Evolutionary conservation across 2,329 filamentous ascomycete species (phyloP).

Genomic region (Sordariomycetes sp.): DNA sequence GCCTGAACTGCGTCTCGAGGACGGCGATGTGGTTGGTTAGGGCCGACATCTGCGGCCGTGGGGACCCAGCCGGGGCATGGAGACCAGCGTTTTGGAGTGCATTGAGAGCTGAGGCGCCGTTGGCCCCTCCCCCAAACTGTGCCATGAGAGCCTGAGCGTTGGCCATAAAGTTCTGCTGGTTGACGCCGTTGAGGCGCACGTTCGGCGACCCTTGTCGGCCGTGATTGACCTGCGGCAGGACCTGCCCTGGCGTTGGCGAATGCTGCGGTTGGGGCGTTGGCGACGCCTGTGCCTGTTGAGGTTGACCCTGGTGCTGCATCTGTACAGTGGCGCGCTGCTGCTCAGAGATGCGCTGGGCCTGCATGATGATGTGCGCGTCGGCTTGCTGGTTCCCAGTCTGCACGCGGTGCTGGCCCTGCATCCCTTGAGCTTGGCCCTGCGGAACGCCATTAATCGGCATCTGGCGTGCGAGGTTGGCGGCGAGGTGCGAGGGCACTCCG

Average conservation of each 20-base stretch:
- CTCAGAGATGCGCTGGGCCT: constrained; percentile 54
- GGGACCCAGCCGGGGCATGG: constrained; percentile 20
- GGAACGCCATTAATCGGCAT: constrained; percentile 48
- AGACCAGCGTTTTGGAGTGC: constrained; percentile 2
- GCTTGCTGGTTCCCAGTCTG: constrained; percentile 31
- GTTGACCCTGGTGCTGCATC: constrained; percentile 25
- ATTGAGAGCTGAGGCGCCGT: constrained; percentile 15
- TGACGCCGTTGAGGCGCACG: constrained; percentile 29
- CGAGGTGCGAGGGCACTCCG: constrained; percentile 32
- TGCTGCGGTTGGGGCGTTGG: constrained; percentile 16
- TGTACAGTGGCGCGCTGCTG: constrained; percentile 40
- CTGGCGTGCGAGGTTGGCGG: constrained; percentile 34
- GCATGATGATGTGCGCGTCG: constrained; percentile 44
- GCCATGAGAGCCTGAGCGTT: constrained; percentile 40
- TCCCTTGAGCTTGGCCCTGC: constrained; percentile 55
- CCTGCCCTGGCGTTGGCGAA: constrained; percentile 14
- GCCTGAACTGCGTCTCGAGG: constrained; percentile 36
- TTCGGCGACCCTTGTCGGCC: constrained; percentile 27
- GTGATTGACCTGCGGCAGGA: constrained; percentile 22
- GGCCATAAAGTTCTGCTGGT: constrained; percentile 37
- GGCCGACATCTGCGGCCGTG: constrained; percentile 30
- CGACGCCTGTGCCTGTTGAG: constrained; percentile 11
- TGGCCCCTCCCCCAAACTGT: constrained; percentile 24
- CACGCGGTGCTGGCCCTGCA: constrained; percentile 31
- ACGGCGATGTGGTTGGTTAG: constrained; percentile 25